A percentile compares a stretch with the other conserved stretches of the same genome.
These are phyloP conservation scores for Stygiomarasmius scandens DNA, from an alignment of 1,284 basidiomycete species.

Conservation along the genomic window DNA sequence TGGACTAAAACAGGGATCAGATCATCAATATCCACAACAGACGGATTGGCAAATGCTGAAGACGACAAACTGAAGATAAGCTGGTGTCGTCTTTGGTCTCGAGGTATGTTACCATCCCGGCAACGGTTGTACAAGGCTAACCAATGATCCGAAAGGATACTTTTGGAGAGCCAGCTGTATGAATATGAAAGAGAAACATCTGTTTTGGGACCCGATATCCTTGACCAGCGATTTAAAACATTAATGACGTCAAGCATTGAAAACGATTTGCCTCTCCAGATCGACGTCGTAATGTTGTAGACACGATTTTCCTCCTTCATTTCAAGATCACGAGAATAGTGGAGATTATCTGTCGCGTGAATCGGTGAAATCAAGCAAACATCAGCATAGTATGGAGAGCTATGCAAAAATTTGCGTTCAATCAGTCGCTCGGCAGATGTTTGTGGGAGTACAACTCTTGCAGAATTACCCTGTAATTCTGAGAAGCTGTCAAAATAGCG, in stretches of 20 bases:
- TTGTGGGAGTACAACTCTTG: not conserved
- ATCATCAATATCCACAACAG: not conserved
- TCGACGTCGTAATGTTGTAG: too few species aligned
- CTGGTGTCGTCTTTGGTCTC: not conserved
- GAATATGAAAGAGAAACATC: slow-evolving; percentile 3
- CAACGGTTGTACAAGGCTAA: slow-evolving; percentile 4
- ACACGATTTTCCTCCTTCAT: too few species aligned
- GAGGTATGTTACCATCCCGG: not conserved
- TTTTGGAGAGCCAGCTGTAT: not conserved
- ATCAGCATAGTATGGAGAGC: not conserved
- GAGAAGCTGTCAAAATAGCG: slow-evolving; percentile 19
- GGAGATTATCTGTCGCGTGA: too few species aligned
- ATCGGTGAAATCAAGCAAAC: too few species aligned
- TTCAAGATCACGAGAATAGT: too few species aligned
- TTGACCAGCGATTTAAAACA: too few species aligned
- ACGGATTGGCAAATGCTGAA: not conserved
- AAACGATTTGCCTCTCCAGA: too few species aligned
- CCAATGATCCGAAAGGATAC: not conserved
- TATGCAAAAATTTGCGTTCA: not conserved
- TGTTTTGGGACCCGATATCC: too few species aligned
- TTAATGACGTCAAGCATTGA: too few species aligned
- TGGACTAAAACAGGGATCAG: not conserved
- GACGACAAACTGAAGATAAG: slow-evolving; percentile 10
- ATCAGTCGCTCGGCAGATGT: not conserved
- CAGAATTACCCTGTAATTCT: not conserved